These are phyloP conservation scores for Lactarius evosmus DNA, from an alignment of 768 basidiomycete species.

Conservation along the genomic window DNA sequence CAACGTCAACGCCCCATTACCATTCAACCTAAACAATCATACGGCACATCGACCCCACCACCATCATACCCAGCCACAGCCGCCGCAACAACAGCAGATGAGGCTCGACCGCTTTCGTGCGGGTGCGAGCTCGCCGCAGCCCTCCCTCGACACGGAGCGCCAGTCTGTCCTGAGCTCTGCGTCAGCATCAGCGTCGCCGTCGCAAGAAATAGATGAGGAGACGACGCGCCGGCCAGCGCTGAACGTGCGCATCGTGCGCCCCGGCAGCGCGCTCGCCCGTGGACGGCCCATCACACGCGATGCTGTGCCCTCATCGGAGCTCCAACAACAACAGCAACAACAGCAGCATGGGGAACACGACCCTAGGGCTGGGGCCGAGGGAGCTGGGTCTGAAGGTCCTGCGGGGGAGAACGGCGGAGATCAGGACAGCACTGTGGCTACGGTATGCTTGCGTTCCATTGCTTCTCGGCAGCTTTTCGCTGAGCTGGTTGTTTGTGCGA, in stretches of 20 bases:
- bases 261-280: constrained; percentile 27
- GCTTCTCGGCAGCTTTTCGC: neutral
- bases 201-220: constrained; percentile 33
- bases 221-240: constrained; percentile 32
- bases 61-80: constrained; percentile 20
- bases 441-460: neutral
- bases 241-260: constrained; percentile 34
- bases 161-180: constrained; percentile 33
- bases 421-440: neutral
- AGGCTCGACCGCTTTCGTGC: constrained; percentile 25
- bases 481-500: neutral
- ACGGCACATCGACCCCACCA: neutral
- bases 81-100: constrained; percentile 28
- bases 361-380: neutral
- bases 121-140: constrained; percentile 28
- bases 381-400: neutral
- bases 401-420: neutral
- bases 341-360: neutral
- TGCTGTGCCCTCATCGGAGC: neutral
- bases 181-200: constrained; percentile 34
- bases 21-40: constrained; percentile 57
- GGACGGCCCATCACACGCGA: constrained; percentile 25
- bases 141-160: constrained; percentile 34
- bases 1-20: constrained; percentile 56
- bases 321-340: neutral